Conservation (phyloP, 768 basidiomycete genomes). For the Hysterangium stoloniferum region DNA sequence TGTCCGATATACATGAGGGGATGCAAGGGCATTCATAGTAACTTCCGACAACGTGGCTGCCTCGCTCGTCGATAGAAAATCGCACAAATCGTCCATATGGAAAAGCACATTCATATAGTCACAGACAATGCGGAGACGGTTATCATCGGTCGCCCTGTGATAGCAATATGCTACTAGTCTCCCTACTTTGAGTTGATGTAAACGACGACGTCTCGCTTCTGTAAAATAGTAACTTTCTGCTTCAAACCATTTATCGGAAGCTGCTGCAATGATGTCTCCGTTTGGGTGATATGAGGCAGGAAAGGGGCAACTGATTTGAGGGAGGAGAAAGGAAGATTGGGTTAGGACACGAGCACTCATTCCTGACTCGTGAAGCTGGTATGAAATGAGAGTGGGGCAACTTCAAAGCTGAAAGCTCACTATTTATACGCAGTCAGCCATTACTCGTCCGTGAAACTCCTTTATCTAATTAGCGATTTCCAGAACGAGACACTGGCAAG, state of each 20-base stretch:
- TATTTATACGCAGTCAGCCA: too few species aligned
- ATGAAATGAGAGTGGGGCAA: too few species aligned
- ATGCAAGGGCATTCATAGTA: conserved; percentile 23
- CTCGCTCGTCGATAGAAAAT: conserved; percentile 19
- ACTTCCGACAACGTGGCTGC: conserved; percentile 18
- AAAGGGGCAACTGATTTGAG: conserved; percentile 43
- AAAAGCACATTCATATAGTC: conserved; percentile 54
- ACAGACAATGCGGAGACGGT: conserved; percentile 54
- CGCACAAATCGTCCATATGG: conserved; percentile 35
- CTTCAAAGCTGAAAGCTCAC: too few species aligned
- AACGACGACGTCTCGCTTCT: conserved; percentile 22
- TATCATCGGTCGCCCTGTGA: conserved; percentile 41
- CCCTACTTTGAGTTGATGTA: conserved; percentile 55
- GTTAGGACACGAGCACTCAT: too few species aligned
- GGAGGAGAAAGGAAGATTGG: too few species aligned
- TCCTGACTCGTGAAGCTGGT: too few species aligned
- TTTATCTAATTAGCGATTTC: too few species aligned
- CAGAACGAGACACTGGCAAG: too few species aligned
- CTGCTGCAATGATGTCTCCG: conserved; percentile 38
- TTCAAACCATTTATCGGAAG: conserved; percentile 46
- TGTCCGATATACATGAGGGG: conserved; percentile 19
- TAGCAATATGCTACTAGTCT: conserved; percentile 63
- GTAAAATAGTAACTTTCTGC: conserved; percentile 35
- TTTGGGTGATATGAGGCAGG: conserved; percentile 35
- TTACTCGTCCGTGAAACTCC: too few species aligned